These are phyloP conservation scores for Calonectria pauciramosa DNA, from an alignment of 2,329 filamentous ascomycete species.

Conservation along the genomic window DNA sequence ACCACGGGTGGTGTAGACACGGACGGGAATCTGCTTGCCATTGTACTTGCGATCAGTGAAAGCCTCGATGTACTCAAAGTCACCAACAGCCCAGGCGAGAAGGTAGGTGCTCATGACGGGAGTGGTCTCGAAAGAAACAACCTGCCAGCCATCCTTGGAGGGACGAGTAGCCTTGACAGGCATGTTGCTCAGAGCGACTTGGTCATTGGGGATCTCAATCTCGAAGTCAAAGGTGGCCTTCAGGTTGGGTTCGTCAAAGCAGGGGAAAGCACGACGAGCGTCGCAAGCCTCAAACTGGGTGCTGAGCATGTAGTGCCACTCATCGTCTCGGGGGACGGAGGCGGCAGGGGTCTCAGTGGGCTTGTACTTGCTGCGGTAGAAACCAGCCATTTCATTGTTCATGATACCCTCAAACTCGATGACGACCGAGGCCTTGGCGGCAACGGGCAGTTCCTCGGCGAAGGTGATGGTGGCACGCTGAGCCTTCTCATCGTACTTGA, in stretches of 20 bases:
- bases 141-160: slow-evolving; percentile 74
- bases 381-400: slow-evolving; percentile 93
- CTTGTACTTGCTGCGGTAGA: slow-evolving; percentile 96
- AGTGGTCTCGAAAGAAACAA: slow-evolving; percentile 84
- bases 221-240: slow-evolving; percentile 97
- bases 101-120: slow-evolving; percentile 95
- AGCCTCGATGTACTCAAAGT: slow-evolving; percentile 96
- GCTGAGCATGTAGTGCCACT: slow-evolving; percentile 84
- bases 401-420: slow-evolving; percentile 85
- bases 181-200: slow-evolving; percentile 96
- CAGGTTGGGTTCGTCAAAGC: slow-evolving; percentile 97
- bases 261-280: slow-evolving; percentile 94
- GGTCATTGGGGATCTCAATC: slow-evolving; percentile 90
- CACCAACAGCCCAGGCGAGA: slow-evolving; percentile 93
- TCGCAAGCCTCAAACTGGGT: slow-evolving; percentile 99
- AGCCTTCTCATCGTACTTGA: slow-evolving; percentile 85
- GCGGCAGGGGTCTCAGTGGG: slow-evolving; percentile 78
- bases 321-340: slow-evolving; percentile 81
- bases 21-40: slow-evolving; percentile 89
- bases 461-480: slow-evolving; percentile 89
- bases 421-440: slow-evolving; percentile 75
- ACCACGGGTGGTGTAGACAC: slow-evolving; percentile 96
- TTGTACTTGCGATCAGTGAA: slow-evolving; percentile 92
- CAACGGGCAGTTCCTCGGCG: slow-evolving; percentile 75
- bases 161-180: slow-evolving; percentile 80